phyloP scores from a whole-genome alignment of 257 asterid genomes.

The Craterostigma plantagineum region DNA sequence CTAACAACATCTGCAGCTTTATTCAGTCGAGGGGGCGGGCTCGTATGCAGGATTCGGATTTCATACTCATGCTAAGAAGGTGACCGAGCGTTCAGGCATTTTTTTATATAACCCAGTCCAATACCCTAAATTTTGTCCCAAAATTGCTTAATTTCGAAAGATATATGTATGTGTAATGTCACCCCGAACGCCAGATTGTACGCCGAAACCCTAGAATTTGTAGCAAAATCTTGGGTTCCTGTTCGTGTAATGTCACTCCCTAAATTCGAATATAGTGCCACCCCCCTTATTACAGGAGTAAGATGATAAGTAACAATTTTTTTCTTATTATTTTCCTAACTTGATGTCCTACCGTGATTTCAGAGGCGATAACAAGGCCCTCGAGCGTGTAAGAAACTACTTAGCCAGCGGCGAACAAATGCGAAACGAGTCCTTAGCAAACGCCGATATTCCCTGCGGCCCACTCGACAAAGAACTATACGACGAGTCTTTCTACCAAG shows the following conservation, averaged over 20 bases:
- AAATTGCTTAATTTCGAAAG: too few relatives aligned
- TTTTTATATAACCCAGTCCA: too few relatives aligned
- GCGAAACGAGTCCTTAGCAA: conserved; percentile 49
- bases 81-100: conserved; percentile 3
- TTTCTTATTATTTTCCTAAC: too few relatives aligned
- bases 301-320: too few relatives aligned
- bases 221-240: too few relatives aligned
- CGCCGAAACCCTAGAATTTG: too few relatives aligned
- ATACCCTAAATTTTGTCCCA: too few relatives aligned
- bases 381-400: conserved; percentile 27
- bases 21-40: conserved; percentile 98
- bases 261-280: too few relatives aligned
- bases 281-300: too few relatives aligned
- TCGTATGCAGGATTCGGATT: conserved; percentile 76
- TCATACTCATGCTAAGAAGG: conserved; percentile 60
- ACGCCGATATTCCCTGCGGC: conserved; percentile 46
- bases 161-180: too few relatives aligned
- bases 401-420: conserved; percentile 44
- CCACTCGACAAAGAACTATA: conserved; percentile 22
- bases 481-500: conserved; percentile 35
- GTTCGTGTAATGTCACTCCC: too few relatives aligned
- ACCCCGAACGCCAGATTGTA: too few relatives aligned
- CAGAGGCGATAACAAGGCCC: conserved; percentile 34
- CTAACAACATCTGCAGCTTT: conserved; percentile 69
- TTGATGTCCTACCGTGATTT: not conserved